Percentiles rank a stretch among this genome's conserved stretches.
These are phyloP conservation scores for Yarrowia sp. DNA, from an alignment of 805 yeast species.

Conservation along the genomic window DNA sequence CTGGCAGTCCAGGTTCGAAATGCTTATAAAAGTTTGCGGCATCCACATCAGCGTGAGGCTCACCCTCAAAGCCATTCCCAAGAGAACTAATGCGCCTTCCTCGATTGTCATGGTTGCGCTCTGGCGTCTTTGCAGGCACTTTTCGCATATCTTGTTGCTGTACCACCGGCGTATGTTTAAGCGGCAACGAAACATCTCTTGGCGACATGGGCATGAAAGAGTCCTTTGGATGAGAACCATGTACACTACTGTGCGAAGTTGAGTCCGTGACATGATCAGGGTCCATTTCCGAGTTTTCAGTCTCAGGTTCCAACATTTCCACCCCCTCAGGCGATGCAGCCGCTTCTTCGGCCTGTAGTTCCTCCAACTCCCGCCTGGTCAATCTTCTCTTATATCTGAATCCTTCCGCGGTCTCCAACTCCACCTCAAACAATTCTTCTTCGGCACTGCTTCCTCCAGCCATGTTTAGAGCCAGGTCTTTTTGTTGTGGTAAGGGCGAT, in stretches of 20 bases:
- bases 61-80: slow-evolving; percentile 60
- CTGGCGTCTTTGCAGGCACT: slow-evolving; percentile 2
- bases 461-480: neutral
- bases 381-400: neutral
- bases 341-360: neutral
- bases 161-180: neutral
- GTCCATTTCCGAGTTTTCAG: slow-evolving; percentile 12
- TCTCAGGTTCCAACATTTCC: slow-evolving; percentile 11
- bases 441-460: neutral
- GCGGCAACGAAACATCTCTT: neutral
- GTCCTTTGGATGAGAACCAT: neutral
- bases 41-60: slow-evolving; percentile 62
- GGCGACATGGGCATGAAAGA: neutral
- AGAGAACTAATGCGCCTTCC: slow-evolving; percentile 73
- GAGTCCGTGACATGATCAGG: neutral
- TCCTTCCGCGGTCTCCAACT: slow-evolving; percentile 15
- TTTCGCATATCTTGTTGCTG: neutral
- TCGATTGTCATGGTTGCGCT: slow-evolving; percentile 41
- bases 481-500: neutral
- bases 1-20: slow-evolving; percentile 59
- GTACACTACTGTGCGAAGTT: slow-evolving; percentile 7
- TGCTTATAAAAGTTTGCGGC: slow-evolving; percentile 56
- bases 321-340: neutral
- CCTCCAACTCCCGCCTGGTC: slow-evolving; percentile 13
- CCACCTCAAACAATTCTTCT: slow-evolving; percentile 20